Conservation (phyloP, 2,329 filamentous ascomycete species). For the Fusarium burgessii region DNA sequence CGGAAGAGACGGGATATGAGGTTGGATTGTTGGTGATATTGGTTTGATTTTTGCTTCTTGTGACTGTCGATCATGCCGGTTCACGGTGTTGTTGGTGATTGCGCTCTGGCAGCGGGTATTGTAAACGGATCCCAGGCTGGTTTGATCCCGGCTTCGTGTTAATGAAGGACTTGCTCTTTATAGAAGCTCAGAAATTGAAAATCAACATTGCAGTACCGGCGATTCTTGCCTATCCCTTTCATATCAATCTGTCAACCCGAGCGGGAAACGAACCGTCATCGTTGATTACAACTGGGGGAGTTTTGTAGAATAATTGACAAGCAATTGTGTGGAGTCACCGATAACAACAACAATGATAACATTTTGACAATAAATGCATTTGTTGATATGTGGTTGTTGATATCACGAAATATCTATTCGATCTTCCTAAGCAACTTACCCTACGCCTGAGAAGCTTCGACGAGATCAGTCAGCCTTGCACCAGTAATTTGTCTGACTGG, state of each 20-base stretch:
- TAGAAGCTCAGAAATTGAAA: not conserved
- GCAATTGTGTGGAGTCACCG: no score
- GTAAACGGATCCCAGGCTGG: not conserved
- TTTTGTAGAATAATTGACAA: no score
- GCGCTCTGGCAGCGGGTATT: not conserved
- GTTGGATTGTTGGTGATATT: slow-evolving; percentile 7
- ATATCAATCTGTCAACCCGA: not conserved
- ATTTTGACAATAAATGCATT: not conserved
- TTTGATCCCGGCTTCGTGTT: not conserved
- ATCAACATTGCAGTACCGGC: not conserved
- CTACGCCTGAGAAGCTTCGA: not conserved
- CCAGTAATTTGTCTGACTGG: slow-evolving; percentile 23
- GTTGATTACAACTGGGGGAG: not conserved
- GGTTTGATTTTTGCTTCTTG: not conserved
- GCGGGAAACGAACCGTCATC: not conserved
- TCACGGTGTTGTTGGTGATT: not conserved
- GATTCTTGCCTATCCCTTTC: not conserved
- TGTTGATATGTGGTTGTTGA: not conserved
- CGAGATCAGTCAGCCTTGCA: slow-evolving; percentile 36
- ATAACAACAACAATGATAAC: not conserved
- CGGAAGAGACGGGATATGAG: not conserved
- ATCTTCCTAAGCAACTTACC: slow-evolving; percentile 1
- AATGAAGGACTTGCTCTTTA: not conserved
- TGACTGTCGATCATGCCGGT: not conserved
- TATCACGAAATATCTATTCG: not conserved